Percentiles rank a stretch among this genome's conserved stretches.
These are phyloP conservation scores for Phytophthora cactorum DNA, from an alignment of 352 stramenopile genomes.

Conservation along the genomic window DNA sequence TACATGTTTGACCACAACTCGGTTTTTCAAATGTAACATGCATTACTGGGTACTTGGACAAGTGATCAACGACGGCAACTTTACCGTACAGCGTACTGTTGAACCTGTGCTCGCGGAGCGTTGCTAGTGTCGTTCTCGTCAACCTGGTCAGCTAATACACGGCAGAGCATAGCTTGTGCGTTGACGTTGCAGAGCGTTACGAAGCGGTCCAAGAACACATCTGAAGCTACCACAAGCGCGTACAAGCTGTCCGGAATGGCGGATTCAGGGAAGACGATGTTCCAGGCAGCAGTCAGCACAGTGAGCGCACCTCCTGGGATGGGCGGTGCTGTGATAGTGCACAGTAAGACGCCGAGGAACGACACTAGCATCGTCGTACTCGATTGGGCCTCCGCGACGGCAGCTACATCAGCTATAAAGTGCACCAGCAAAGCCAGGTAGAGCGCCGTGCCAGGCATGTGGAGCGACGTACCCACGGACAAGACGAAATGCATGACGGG, in stretches of 20 bases:
- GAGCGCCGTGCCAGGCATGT: slow-evolving; percentile 82
- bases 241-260: slow-evolving; percentile 67
- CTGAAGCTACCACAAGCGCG: slow-evolving; percentile 64
- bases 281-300: slow-evolving; percentile 77
- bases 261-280: slow-evolving; percentile 60
- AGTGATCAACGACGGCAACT: slow-evolving; percentile 1
- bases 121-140: slow-evolving; percentile 32
- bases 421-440: slow-evolving; percentile 80
- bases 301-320: slow-evolving; percentile 64
- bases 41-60: slow-evolving; percentile 1
- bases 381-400: slow-evolving; percentile 43
- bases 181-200: slow-evolving; percentile 82
- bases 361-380: slow-evolving; percentile 49
- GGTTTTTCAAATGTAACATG: background rate
- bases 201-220: slow-evolving; percentile 78
- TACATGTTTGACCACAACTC: slow-evolving; percentile 5
- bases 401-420: slow-evolving; percentile 70
- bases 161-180: slow-evolving; percentile 72
- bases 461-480: slow-evolving; percentile 65
- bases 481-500: slow-evolving; percentile 80
- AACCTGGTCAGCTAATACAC: slow-evolving; percentile 75
- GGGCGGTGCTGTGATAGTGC: slow-evolving; percentile 62
- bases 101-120: slow-evolving; percentile 16
- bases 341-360: slow-evolving; percentile 66
- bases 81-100: slow-evolving; percentile 27